These are phyloP conservation scores for Fagopyrum homotropicum DNA, from an alignment of 148 eudicot genomes.

Conservation along the genomic window DNA sequence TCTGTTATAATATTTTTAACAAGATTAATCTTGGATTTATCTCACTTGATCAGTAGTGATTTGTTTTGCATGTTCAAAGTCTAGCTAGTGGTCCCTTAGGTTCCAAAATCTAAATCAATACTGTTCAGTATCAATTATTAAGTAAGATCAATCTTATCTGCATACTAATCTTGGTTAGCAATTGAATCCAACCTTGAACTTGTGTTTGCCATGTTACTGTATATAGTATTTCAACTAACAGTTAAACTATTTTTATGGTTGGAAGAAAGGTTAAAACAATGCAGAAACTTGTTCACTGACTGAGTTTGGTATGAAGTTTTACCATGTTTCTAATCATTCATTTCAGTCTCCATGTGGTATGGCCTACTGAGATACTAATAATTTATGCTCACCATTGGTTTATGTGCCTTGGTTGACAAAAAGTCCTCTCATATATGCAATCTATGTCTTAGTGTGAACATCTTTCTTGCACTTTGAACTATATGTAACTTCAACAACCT, in stretches of 20 bases:
- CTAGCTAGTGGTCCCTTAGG: conserved; percentile 6
- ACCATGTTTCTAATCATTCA: background rate
- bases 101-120: background rate
- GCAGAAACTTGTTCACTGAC: background rate
- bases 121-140: background rate
- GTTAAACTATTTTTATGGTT: background rate
- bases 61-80: conserved; percentile 7
- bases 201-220: background rate
- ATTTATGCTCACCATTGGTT: background rate
- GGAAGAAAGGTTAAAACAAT: background rate
- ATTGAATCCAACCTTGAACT: background rate
- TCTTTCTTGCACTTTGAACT: background rate
- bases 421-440: background rate
- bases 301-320: background rate
- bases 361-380: background rate
- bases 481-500: background rate
- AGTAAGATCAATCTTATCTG: background rate
- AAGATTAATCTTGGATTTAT: conserved; percentile 1
- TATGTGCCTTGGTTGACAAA: conserved; percentile 7
- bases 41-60: conserved; percentile 6
- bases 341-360: background rate
- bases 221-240: background rate
- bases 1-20: background rate
- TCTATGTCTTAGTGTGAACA: background rate
- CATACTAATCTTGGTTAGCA: conserved; percentile 1